phyloP scores from a whole-genome alignment of 345 rosid genomes.

The Salix udensis region DNA sequence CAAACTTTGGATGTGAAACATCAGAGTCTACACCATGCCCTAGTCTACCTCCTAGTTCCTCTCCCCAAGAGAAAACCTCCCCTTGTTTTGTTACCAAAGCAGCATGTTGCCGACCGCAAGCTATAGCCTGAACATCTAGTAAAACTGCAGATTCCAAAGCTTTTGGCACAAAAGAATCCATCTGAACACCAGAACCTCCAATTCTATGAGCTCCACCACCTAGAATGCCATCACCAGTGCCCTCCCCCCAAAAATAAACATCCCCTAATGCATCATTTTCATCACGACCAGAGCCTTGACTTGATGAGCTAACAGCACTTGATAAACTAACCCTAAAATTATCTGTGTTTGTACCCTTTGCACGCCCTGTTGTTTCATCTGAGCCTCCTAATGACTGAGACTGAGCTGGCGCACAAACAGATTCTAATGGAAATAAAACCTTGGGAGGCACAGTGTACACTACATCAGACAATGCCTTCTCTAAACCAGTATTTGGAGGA shows the following conservation, averaged over 20 bases:
- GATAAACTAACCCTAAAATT: conserved; percentile 48
- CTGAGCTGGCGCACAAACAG: conserved; percentile 28
- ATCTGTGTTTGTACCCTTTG: conserved; percentile 22
- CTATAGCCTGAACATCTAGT: conserved; percentile 20
- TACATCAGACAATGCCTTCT: conserved; percentile 56
- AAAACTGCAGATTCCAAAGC: conserved; percentile 21
- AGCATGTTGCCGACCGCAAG: conserved; percentile 21
- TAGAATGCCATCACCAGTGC: conserved; percentile 16
- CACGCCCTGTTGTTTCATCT: conserved; percentile 28
- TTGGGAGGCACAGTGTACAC: conserved; percentile 42
- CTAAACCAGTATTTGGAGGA: conserved; percentile 19
- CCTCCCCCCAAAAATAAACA: conserved; percentile 27
- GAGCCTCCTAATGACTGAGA: conserved; percentile 31
- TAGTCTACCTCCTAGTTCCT: conserved; percentile 41
- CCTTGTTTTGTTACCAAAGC: conserved; percentile 20
- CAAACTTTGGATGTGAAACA: conserved; percentile 53
- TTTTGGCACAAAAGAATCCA: conserved; percentile 25
- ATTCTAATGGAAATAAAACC: conserved; percentile 36
- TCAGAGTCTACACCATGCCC: conserved; percentile 58
- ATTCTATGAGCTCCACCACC: conserved; percentile 19
- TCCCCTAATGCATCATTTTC: conserved; percentile 24
- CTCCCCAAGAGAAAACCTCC: conserved; percentile 24
- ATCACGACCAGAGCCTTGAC: conserved; percentile 28
- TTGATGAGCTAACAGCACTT: conserved; percentile 40
- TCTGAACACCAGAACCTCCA: conserved; percentile 13